These are phyloP conservation scores for Hyphodiscus hymeniophilus DNA, from an alignment of 495 filamentous ascomycete genomes.

Conservation along the genomic window DNA sequence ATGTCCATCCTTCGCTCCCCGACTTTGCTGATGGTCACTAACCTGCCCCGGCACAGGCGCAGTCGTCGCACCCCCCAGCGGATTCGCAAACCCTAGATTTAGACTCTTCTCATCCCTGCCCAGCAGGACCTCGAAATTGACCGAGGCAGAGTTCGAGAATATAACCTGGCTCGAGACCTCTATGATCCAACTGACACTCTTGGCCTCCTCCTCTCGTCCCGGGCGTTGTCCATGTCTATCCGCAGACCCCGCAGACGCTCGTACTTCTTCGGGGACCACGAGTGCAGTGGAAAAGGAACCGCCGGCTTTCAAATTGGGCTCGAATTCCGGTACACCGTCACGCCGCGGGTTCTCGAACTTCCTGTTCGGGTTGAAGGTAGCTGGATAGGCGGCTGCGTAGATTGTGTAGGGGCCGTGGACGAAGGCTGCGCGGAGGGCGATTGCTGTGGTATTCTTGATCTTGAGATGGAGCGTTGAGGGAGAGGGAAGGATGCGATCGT, in stretches of 20 bases:
- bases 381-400: slow-evolving; percentile 74
- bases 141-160: slow-evolving; percentile 78
- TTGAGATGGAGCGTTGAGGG: slow-evolving; percentile 71
- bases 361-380: slow-evolving; percentile 68
- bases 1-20: slow-evolving; percentile 36
- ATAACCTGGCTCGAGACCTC: slow-evolving; percentile 88
- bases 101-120: slow-evolving; percentile 78
- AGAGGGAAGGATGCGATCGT: slow-evolving; percentile 78
- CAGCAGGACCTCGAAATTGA: slow-evolving; percentile 84
- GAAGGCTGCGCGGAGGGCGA: slow-evolving; percentile 87
- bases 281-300: slow-evolving; percentile 74
- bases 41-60: slow-evolving; percentile 56
- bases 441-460: slow-evolving; percentile 85
- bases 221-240: slow-evolving; percentile 11
- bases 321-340: slow-evolving; percentile 75
- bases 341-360: slow-evolving; percentile 53
- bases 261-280: slow-evolving; percentile 63
- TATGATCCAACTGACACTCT: slow-evolving; percentile 76
- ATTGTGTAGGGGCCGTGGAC: slow-evolving; percentile 93
- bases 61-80: slow-evolving; percentile 27
- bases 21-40: slow-evolving; percentile 56
- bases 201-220: slow-evolving; percentile 25
- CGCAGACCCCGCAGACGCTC: slow-evolving; percentile 39
- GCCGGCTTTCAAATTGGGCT: slow-evolving; percentile 92
- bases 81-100: slow-evolving; percentile 49